Evolutionary conservation across 2,329 filamentous ascomycete genomes (phyloP).

Genomic region (Nemania abortiva): DNA sequence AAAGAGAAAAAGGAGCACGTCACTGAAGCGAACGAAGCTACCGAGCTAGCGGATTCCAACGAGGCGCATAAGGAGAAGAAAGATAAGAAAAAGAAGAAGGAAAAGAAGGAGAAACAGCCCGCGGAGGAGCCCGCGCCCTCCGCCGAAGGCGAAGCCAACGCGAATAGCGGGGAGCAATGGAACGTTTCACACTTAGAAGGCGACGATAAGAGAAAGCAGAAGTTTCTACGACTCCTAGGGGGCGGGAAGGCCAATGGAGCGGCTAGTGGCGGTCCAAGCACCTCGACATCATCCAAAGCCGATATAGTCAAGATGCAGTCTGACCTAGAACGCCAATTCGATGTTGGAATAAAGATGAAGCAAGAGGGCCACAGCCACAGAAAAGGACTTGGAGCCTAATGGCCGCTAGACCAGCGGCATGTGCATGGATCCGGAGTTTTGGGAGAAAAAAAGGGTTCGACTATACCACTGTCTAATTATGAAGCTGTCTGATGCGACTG

Average conservation of each 20-base stretch:
- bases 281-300: constrained; percentile 39
- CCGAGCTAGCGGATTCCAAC: constrained; percentile 12
- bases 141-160: constrained; percentile 39
- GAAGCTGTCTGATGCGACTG: background rate
- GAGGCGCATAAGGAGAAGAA: constrained; percentile 27
- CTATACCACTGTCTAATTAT: constrained; percentile 41
- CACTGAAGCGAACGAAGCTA: constrained; percentile 17
- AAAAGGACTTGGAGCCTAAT: constrained; percentile 64
- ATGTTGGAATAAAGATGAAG: constrained; percentile 68
- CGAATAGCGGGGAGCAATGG: constrained; percentile 60
- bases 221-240: constrained; percentile 69
- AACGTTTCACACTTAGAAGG: constrained; percentile 66
- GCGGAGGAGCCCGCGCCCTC: constrained; percentile 45
- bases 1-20: constrained; percentile 28
- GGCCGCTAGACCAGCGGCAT: background rate
- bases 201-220: constrained; percentile 63
- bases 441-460: constrained; percentile 27
- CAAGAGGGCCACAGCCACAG: constrained; percentile 62
- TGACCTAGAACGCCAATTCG: constrained; percentile 69
- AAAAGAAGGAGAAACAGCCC: constrained; percentile 46
- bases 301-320: constrained; percentile 55
- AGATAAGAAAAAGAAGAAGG: constrained; percentile 44
- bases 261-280: constrained; percentile 28
- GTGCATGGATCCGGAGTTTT: constrained; percentile 37
- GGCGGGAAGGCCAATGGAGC: constrained; percentile 58